Base-by-base conservation (phyloP, 176 grass and related monocot genomes). In the Avena insularis region DNA sequence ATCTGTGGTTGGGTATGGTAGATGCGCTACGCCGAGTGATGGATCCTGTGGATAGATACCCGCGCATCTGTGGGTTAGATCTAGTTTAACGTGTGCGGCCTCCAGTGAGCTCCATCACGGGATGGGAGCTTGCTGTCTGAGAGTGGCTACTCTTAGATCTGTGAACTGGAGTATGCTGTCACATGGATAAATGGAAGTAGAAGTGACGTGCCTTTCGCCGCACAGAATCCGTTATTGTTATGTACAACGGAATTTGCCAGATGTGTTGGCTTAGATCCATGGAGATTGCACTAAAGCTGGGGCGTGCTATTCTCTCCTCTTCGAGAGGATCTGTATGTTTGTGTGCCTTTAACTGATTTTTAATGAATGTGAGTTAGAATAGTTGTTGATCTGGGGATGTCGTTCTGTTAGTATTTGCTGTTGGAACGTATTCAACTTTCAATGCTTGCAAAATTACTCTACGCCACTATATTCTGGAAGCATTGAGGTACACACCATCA, bases 101-200 rank as follows among this genome's bases (percentile, higher is more conserved):
- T 29, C 21, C 54, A 62, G 20, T 61, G 12, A 65, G 55, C 31
- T 54, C 72, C 25, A 25, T 7, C 49, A 17, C 73, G 14, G 48
- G 80, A 66, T 9, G 49, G 33, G 20, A 59, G 68, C 36, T 58
- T 48, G 66, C 17, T 67, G 75, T 7, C 35, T 36, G 6, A 45
- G 57, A 20, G 80, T 13, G 58, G 48, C 2, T 48, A 8, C 38
- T 25, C 12, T 55, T 85, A 85, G 86, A 88, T 91, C 71, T 48
- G 9, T n/a, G 55, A 77, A 47, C 54, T 61, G 36, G 46, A 12
- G 11, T 36, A 12, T 69, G 60, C 45, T 2, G 3, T 54, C 36
- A n/a, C 54, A 4, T 53, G 3, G 49, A 19, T 56, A 73, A 35
- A 14, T 40, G 20, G 2, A 36, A 66, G 55, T 62, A 23, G 43